These are phyloP conservation scores for Geotrichum citri-aurantii DNA, from an alignment of 1,139 yeast genomes.

Conservation along the genomic window DNA sequence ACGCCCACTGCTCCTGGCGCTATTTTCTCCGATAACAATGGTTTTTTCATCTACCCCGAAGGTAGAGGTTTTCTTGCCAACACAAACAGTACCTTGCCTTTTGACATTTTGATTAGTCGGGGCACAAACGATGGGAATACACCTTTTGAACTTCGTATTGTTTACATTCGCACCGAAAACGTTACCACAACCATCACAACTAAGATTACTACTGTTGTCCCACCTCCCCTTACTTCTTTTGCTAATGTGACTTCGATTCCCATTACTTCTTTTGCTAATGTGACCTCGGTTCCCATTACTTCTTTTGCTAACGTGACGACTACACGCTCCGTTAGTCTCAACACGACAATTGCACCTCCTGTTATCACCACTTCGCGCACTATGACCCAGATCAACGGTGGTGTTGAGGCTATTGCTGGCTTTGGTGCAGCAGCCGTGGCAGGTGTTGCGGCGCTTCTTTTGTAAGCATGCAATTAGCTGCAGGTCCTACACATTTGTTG, in stretches of 20 bases:
- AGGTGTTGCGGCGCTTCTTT: constrained; percentile 6
- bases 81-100: not conserved
- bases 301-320: not conserved
- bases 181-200: not conserved
- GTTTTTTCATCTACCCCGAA: not conserved
- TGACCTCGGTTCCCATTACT: no score
- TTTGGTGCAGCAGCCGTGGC: constrained; percentile 7
- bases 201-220: not conserved
- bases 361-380: not conserved
- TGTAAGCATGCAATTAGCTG: not conserved
- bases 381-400: constrained; percentile 6
- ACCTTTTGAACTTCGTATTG: not conserved
- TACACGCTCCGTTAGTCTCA: not conserved
- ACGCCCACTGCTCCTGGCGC: not conserved
- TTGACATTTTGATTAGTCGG: not conserved
- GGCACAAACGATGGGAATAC: not conserved
- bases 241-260: not conserved
- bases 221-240: not conserved
- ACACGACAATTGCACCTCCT: not conserved
- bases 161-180: not conserved
- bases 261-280: not conserved
- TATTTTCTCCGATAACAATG: not conserved
- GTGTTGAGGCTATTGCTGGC: not conserved
- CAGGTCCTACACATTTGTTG: not conserved
- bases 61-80: not conserved